Conservation (phyloP, 176 grass and related monocot species). For the Carex scoparia region DNA sequence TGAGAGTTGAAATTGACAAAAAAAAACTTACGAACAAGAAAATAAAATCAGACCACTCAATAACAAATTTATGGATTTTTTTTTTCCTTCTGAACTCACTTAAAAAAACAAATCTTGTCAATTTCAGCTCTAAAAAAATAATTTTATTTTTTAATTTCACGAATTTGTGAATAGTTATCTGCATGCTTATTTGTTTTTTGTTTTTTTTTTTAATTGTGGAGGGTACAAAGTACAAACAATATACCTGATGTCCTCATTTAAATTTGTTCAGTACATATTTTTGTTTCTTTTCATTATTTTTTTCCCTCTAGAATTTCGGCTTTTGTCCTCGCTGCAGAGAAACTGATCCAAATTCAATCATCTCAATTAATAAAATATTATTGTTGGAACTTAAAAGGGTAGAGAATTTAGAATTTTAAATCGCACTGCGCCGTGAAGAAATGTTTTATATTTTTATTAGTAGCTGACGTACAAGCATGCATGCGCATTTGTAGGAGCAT, state of each 20-base stretch:
- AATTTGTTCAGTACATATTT: neutral
- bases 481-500: neutral
- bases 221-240: neutral
- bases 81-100: neutral
- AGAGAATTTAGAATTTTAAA: neutral
- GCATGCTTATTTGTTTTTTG: neutral
- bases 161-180: neutral
- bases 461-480: neutral
- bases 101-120: neutral
- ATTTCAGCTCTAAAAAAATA: neutral
- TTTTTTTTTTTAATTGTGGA: neutral
- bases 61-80: too few relatives aligned
- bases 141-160: neutral
- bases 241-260: neutral
- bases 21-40: neutral
- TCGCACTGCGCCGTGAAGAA: neutral
- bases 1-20: neutral
- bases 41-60: too few relatives aligned
- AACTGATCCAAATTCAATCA: neutral
- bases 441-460: neutral
- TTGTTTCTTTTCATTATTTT: neutral
- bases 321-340: neutral
- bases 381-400: neutral
- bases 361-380: neutral
- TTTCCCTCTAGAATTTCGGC: neutral